Conservation (phyloP, 2,329 filamentous ascomycete genomes). For the Herpomyces periplanetae region DNA sequence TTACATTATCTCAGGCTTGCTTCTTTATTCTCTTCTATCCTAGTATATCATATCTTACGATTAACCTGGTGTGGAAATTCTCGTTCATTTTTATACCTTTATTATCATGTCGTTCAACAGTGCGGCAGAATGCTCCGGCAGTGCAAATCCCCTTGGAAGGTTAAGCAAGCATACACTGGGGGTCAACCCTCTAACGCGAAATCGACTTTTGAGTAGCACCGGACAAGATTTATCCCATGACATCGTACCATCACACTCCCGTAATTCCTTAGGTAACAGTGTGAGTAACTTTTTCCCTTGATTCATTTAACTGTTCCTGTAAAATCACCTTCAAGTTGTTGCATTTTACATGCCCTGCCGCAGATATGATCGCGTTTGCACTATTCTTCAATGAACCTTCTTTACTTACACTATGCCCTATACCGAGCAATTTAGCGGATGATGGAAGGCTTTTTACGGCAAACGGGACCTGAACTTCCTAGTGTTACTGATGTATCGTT, state of each 20-base stretch:
- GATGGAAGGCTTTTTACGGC: too few species aligned
- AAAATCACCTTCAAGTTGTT: conserved; percentile 2
- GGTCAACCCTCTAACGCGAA: conserved; percentile 73
- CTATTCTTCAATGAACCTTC: too few species aligned
- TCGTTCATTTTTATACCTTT: too few species aligned
- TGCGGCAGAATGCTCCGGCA: conserved; percentile 82
- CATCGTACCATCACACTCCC: conserved; percentile 35
- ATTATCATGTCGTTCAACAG: conserved; percentile 60
- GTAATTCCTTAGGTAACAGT: conserved; percentile 29
- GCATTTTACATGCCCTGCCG: conserved; percentile 1
- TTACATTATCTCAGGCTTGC: too few species aligned
- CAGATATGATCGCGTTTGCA: conserved; percentile 1
- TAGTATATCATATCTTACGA: too few species aligned
- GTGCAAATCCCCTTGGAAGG: conserved; percentile 76
- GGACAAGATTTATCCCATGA: conserved; percentile 29
- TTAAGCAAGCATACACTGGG: conserved; percentile 89
- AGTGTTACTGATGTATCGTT: too few species aligned
- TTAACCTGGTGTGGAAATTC: too few species aligned
- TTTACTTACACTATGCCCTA: too few species aligned
- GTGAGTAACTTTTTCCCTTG: conserved; percentile 12
- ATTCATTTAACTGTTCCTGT: neutral
- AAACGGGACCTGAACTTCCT: too few species aligned
- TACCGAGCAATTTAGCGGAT: too few species aligned
- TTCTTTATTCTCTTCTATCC: too few species aligned
- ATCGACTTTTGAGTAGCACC: conserved; percentile 38